These are phyloP conservation scores for Passiflora organensis DNA, from an alignment of 345 rosid species.

Conservation along the genomic window DNA sequence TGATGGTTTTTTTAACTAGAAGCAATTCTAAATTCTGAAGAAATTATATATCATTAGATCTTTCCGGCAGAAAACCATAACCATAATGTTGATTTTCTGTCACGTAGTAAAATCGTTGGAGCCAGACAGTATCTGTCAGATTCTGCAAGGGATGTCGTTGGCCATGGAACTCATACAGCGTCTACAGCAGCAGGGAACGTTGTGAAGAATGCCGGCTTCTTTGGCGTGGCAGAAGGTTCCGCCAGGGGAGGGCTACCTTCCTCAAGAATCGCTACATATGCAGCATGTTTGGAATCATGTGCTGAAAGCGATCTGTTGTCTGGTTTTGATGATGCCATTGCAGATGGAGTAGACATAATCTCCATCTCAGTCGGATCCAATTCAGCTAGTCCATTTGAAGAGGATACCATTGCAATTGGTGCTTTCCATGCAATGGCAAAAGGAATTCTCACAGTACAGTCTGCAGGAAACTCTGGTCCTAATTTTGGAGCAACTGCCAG, in stretches of 20 bases:
- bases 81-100: too few species aligned
- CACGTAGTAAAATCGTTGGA: too few species aligned
- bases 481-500: not conserved
- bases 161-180: constrained; percentile 60
- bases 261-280: not conserved
- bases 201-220: not conserved
- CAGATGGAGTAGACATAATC: not conserved
- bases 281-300: not conserved
- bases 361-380: not conserved
- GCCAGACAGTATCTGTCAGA: not conserved
- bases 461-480: not conserved
- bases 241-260: not conserved
- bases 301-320: not conserved
- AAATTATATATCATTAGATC: too few species aligned
- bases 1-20: too few species aligned
- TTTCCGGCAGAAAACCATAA: too few species aligned
- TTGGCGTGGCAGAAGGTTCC: not conserved
- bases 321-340: not conserved
- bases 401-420: not conserved
- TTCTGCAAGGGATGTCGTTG: fast-evolving
- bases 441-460: not conserved
- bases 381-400: not conserved
- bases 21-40: too few species aligned
- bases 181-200: constrained; percentile 5
- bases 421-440: not conserved